Evolutionary conservation across 345 rosid genomes (phyloP).

Genomic region (Populus nigra): DNA sequence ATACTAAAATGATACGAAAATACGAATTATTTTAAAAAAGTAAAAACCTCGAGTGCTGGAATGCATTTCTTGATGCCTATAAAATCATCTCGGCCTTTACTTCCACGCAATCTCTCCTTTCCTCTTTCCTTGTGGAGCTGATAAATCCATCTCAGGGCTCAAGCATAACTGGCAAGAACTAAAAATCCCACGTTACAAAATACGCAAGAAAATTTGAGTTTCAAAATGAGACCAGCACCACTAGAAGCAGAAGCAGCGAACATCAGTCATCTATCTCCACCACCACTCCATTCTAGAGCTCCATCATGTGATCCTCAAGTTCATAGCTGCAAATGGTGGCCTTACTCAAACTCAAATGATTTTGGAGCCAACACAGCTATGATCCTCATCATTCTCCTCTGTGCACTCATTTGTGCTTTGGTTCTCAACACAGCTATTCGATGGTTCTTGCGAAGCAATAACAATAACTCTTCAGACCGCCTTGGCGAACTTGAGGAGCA

Average conservation of each 20-base stretch:
- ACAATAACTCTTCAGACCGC: neutral
- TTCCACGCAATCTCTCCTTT: constrained; percentile 13
- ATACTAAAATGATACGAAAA: too few species aligned
- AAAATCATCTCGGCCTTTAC: constrained; percentile 5
- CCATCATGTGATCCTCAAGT: constrained; percentile 31
- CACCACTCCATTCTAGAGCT: constrained; percentile 6
- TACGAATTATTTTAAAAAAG: neutral
- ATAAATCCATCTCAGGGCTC: neutral
- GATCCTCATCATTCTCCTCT: constrained; percentile 50
- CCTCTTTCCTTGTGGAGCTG: constrained; percentile 1
- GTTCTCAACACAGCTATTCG: constrained; percentile 62
- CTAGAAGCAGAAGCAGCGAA: neutral
- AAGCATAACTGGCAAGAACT: neutral
- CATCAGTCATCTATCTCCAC: constrained; percentile 18
- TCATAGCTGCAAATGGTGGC: constrained; percentile 41
- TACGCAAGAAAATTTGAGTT: neutral
- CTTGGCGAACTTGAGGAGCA: constrained; percentile 17
- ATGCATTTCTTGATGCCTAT: constrained; percentile 21
- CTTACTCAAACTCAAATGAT: constrained; percentile 43
- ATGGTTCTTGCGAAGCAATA: constrained; percentile 43
- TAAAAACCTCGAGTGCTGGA: constrained; percentile 21
- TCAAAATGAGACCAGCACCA: constrained; percentile 14
- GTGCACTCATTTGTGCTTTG: constrained; percentile 58
- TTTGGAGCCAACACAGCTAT: constrained; percentile 49
- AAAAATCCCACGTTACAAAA: too few species aligned